Evolutionary conservation across 177 flowering plant genomes (phyloP).

Genomic region (Tripterygium wilfordii): DNA sequence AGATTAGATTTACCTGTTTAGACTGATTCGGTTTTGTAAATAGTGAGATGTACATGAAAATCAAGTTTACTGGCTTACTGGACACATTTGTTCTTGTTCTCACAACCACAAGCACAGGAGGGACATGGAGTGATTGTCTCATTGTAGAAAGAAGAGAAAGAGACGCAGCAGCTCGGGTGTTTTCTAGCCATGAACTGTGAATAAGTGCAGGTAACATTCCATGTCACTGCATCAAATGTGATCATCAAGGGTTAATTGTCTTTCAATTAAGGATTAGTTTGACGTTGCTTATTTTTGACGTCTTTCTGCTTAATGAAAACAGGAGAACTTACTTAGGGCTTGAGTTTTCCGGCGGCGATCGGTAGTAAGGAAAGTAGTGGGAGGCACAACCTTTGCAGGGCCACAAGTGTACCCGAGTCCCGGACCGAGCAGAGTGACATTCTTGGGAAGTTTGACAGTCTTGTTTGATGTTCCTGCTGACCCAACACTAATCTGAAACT

Average conservation of each 20-base stretch:
- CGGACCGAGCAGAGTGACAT: constrained; percentile 50
- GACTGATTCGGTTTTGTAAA: no score
- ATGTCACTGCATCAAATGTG: constrained; percentile 52
- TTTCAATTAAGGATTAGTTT: no score
- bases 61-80: constrained; percentile 29
- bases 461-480: constrained; percentile 48
- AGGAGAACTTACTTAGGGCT: constrained; percentile 42
- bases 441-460: constrained; percentile 51
- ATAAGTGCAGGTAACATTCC: constrained; percentile 65
- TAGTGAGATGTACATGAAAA: background rate
- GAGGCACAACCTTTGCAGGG: constrained; percentile 49
- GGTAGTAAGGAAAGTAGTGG: constrained; percentile 37
- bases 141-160: constrained; percentile 60
- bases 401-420: constrained; percentile 66
- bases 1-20: background rate
- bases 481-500: constrained; percentile 55
- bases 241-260: background rate
- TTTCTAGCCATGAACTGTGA: constrained; percentile 40
- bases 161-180: constrained; percentile 49
- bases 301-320: no score
- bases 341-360: constrained; percentile 51
- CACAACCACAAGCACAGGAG: constrained; percentile 53
- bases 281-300: no score
- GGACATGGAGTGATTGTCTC: constrained; percentile 50
- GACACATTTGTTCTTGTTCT: constrained; percentile 35